Base-by-base conservation (phyloP, 495 filamentous ascomycete species). In the Hamigera avellanea region DNA sequence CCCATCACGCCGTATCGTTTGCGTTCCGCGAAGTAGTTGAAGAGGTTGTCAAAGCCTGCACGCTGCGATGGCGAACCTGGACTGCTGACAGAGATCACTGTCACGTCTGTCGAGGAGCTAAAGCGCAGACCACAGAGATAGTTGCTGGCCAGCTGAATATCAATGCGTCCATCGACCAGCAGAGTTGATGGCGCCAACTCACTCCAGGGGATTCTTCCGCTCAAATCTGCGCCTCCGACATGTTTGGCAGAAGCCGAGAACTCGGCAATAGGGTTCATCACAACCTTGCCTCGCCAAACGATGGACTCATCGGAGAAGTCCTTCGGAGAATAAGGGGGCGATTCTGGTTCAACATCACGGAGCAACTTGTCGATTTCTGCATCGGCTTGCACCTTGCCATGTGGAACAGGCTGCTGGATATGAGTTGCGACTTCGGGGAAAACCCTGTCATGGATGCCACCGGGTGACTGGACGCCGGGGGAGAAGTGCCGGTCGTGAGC, bases 361-460 rank as follows among this genome's bases (percentile, higher is more conserved):
- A 98, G 70, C 32, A 98, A 61, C 34, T 83, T 73, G 55, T 98
- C 91, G 28, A 98, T 86, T 41, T 98, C 91, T 12, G 85, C 74
- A 55, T 98, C 91, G 12, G 72, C 73, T 72, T 44, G 83, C 56
- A 39, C 68, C 60, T 44, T 59, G 34, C 55, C 43, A 19, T 40
- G 45, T 5, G 58, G 65, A 7, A 68, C 51, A 12, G 64, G 59
- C 35, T 68, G 57, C 13, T 55, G 57, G 17, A 68, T 56, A 33
- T 61, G 57, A 12, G 59, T 44, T 10, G 59, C 45, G 23, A 66
- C 51, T 42, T 68, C 64, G 1, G 64, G 64, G 43, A 68, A 68
- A 21, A 66, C 53, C 26, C 59, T 51, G 13, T 68, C 64, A 26
- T 61, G 55, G 32, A 46, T 52, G 8, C 54, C 58, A 6, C 52